These are phyloP conservation scores for Gonapodya prolifera DNA, from an alignment of 192 early-diverging fungal species.

Conservation along the genomic window DNA sequence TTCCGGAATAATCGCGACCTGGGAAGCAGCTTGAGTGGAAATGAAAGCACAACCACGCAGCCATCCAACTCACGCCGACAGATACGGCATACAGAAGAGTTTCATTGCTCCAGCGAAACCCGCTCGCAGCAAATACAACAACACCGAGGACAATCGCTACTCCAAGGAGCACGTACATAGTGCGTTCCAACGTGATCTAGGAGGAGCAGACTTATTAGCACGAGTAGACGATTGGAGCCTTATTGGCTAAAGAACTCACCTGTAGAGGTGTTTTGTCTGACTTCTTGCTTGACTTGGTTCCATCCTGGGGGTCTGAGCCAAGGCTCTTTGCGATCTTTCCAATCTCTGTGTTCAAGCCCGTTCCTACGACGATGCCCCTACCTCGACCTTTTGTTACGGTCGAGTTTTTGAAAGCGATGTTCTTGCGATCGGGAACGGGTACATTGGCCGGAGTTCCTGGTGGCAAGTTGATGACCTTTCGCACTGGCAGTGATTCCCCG, in stretches of 20 bases:
- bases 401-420: conserved; percentile 66
- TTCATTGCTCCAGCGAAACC: neutral
- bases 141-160: conserved; percentile 7
- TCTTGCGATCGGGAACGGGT: conserved; percentile 64
- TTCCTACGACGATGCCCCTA: conserved; percentile 60
- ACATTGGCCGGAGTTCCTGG: conserved; percentile 36
- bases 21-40: conserved; percentile 36
- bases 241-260: no score
- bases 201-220: neutral
- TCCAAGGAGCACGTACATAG: conserved; percentile 9
- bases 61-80: conserved; percentile 35
- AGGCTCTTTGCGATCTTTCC: conserved; percentile 56
- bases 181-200: conserved; percentile 2
- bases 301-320: conserved; percentile 16
- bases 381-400: conserved; percentile 58
- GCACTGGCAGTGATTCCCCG: conserved; percentile 1
- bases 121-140: conserved; percentile 9
- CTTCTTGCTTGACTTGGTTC: conserved; percentile 36
- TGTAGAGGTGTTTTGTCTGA: conserved; percentile 18
- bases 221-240: no score
- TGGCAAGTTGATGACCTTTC: neutral
- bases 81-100: conserved; percentile 11
- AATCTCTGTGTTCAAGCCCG: conserved; percentile 62
- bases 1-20: conserved; percentile 12
- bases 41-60: conserved; percentile 54